Conservation (phyloP, 192 early-diverging fungal species). For the Polychytrium aggregatum region DNA sequence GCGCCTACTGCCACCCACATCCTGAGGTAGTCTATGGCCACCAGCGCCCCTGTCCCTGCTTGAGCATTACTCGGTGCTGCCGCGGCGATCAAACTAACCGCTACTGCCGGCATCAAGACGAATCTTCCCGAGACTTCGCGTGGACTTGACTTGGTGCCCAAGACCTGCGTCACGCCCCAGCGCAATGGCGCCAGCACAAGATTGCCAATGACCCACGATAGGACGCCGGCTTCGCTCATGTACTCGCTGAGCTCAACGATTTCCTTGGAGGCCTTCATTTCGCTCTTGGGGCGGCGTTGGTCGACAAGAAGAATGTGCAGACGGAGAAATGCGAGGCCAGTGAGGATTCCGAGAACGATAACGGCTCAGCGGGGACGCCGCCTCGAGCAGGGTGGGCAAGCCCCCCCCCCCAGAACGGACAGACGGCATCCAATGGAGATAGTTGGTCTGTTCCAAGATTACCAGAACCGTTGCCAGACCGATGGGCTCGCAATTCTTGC, state of each 20-base stretch:
- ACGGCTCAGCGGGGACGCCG: too few relatives aligned
- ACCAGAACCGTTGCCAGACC: slow-evolving; percentile 15
- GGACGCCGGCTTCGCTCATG: not conserved
- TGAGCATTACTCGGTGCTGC: not conserved
- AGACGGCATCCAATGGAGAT: too few relatives aligned
- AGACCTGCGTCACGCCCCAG: slow-evolving; percentile 9
- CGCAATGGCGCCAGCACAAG: slow-evolving; percentile 5
- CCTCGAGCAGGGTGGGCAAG: not conserved
- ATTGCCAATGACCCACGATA: slow-evolving; percentile 4
- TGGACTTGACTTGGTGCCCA: not conserved
- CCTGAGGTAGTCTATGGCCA: too few relatives aligned
- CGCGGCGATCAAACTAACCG: not conserved
- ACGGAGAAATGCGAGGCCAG: too few relatives aligned
- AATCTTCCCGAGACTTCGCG: not conserved
- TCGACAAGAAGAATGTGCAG: too few relatives aligned
- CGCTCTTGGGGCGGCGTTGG: not conserved
- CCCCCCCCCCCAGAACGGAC: too few relatives aligned
- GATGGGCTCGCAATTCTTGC: slow-evolving; percentile 2
- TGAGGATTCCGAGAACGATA: too few relatives aligned
- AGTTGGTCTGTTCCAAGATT: not conserved
- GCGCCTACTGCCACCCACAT: too few relatives aligned
- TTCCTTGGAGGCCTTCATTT: slow-evolving; percentile 4
- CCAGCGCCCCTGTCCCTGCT: too few relatives aligned
- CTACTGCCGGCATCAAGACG: slow-evolving; percentile 4
- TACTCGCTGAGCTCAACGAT: slow-evolving; percentile 5